A percentile compares a stretch with the other conserved stretches of the same genome.
Evolutionary conservation across 2,329 filamentous ascomycete species (phyloP).

Genomic region (Aspergillus arachidicola): DNA sequence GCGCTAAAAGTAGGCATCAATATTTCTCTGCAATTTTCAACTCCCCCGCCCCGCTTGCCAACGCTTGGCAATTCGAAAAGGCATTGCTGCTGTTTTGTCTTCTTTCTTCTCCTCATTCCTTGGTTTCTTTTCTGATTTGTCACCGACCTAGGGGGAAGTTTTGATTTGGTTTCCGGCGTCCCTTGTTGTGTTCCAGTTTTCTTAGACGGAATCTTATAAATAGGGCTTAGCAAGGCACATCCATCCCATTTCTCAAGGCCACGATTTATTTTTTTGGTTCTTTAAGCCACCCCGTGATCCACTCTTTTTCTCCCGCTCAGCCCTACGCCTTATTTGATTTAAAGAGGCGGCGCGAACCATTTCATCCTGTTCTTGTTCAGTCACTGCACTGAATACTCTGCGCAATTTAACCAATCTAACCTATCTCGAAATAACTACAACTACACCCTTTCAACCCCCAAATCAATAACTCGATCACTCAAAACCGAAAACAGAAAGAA

Average conservation of each 20-base stretch:
- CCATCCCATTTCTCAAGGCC: background rate
- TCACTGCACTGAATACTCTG: background rate
- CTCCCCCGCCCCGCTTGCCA: background rate
- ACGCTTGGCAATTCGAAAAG: background rate
- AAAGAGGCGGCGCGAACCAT: background rate
- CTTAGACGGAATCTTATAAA: background rate
- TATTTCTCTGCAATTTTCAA: background rate
- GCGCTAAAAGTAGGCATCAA: conserved; percentile 5
- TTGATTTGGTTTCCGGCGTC: background rate
- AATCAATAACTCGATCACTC: background rate
- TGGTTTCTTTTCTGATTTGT: background rate
- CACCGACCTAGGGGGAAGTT: background rate
- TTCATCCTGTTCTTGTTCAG: background rate
- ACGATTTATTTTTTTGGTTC: background rate
- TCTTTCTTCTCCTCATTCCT: background rate
- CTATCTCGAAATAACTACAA: background rate
- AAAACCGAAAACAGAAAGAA: background rate
- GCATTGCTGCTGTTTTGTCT: background rate
- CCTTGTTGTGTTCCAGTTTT: background rate
- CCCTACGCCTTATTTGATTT: background rate
- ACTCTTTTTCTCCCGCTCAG: background rate
- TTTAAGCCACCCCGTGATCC: background rate
- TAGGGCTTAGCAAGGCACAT: background rate
- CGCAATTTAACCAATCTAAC: background rate
- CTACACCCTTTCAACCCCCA: too few relatives aligned